Evolutionary conservation across 176 grass and related monocot genomes (phyloP).

Genomic region (Stipa capillata): DNA sequence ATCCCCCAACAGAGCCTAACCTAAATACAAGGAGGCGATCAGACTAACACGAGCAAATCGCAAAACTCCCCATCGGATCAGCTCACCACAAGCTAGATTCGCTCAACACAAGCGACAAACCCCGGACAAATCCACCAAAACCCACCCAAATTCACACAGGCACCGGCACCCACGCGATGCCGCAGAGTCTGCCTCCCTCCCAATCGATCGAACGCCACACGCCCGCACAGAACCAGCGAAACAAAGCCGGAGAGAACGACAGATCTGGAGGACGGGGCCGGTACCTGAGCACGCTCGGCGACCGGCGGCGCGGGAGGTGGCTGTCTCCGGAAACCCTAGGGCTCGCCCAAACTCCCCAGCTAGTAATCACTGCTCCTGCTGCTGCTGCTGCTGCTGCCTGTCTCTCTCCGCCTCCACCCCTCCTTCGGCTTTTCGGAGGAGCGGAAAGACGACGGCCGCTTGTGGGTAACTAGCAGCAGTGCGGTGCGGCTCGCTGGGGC

Average conservation of each 20-base stretch:
- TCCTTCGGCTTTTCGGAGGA: slow-evolving; percentile 25
- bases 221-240: background rate
- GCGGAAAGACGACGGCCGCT: slow-evolving; percentile 33
- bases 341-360: background rate
- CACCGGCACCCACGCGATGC: background rate
- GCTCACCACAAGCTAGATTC: slow-evolving; percentile 5
- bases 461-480: slow-evolving; percentile 37
- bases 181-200: background rate
- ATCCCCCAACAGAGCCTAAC: background rate
- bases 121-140: background rate
- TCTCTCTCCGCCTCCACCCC: background rate
- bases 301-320: background rate
- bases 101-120: background rate
- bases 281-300: slow-evolving; percentile 7
- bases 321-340: background rate
- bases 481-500: slow-evolving; percentile 4
- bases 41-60: background rate
- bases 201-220: background rate
- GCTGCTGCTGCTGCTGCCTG: background rate
- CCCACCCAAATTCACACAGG: background rate
- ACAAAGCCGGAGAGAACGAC: background rate
- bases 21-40: background rate
- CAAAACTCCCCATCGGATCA: background rate
- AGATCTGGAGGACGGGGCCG: slow-evolving; percentile 14
- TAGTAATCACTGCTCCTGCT: background rate